Percentiles rank a stretch among this genome's conserved stretches.
Evolutionary conservation across 2,329 filamentous ascomycete species (phyloP).

Genomic region (Sordariomycetes sp.): DNA sequence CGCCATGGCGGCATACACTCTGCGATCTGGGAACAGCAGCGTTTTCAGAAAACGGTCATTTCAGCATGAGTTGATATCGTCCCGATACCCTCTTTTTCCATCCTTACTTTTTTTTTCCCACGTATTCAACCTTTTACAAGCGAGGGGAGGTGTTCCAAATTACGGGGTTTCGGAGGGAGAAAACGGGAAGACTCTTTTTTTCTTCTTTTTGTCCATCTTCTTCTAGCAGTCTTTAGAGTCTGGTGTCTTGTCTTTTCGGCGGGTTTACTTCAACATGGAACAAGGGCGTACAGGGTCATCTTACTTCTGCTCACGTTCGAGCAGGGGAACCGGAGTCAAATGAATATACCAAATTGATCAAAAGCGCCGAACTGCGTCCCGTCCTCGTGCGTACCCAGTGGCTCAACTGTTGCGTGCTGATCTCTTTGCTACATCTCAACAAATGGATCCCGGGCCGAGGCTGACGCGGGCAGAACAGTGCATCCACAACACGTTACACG

Average conservation of each 20-base stretch:
- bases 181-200: background rate
- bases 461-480: too few relatives aligned
- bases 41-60: background rate
- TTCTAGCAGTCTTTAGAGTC: background rate
- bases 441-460: too few relatives aligned
- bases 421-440: too few relatives aligned
- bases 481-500: too few relatives aligned
- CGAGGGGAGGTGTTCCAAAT: background rate
- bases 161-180: background rate
- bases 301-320: background rate
- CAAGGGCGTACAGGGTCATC: background rate
- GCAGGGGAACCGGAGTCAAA: background rate
- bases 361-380: background rate
- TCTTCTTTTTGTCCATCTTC: background rate
- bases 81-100: background rate
- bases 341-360: background rate
- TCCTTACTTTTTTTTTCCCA: background rate
- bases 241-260: background rate
- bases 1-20: background rate
- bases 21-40: background rate
- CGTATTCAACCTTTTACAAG: background rate
- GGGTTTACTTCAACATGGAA: background rate
- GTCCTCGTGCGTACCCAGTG: background rate
- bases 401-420: background rate
- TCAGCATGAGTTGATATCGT: background rate